These are phyloP conservation scores for Clonostachys solani DNA, from an alignment of 2,329 filamentous ascomycete species.

Conservation along the genomic window DNA sequence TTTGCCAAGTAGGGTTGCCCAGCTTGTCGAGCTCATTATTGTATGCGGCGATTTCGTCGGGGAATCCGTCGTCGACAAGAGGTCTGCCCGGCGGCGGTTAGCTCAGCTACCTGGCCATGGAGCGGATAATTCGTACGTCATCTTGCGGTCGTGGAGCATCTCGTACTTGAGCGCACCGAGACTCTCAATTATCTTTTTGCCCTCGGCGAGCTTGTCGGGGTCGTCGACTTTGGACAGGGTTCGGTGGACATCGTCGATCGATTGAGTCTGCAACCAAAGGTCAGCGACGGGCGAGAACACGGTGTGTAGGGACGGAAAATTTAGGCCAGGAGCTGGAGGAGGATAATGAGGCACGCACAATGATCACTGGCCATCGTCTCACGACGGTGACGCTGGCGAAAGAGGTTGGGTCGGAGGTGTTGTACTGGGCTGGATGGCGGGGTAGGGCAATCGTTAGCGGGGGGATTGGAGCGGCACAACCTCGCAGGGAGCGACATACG, in stretches of 20 bases:
- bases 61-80: conserved; percentile 69
- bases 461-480: not conserved
- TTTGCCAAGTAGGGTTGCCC: conserved; percentile 50
- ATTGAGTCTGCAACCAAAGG: conserved; percentile 65
- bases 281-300: not conserved
- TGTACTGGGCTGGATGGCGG: conserved; percentile 44
- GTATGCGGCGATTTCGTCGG: conserved; percentile 79
- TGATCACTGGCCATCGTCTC: conserved; percentile 88
- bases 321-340: too few species aligned
- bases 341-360: conserved; percentile 51
- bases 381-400: conserved; percentile 84
- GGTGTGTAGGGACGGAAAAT: too few species aligned
- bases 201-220: conserved; percentile 66
- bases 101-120: too few species aligned
- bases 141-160: conserved; percentile 77
- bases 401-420: conserved; percentile 76
- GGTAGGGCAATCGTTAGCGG: not conserved
- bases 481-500: conserved; percentile 43
- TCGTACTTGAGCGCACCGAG: conserved; percentile 89
- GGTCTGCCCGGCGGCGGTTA: conserved; percentile 47
- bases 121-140: conserved; percentile 55
- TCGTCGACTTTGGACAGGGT: conserved; percentile 57
- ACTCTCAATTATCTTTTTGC: conserved; percentile 78
- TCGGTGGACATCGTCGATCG: conserved; percentile 91
- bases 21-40: conserved; percentile 79